A percentile compares a stretch with the other conserved stretches of the same genome.
Evolutionary conservation across 345 rosid species (phyloP).

Genomic region (Citrus unshiu): DNA sequence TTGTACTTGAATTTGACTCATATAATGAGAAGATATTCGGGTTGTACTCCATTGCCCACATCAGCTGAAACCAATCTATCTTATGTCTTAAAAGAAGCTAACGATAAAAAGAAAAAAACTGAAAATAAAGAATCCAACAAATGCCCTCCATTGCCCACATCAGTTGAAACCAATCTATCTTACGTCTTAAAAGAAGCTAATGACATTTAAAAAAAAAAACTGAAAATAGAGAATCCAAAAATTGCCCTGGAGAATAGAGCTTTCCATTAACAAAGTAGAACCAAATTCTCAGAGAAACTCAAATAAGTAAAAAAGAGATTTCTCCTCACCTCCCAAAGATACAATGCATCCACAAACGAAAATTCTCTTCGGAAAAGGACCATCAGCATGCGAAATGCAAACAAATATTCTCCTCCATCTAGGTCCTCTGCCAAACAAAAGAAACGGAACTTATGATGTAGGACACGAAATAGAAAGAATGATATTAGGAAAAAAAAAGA

Average conservation of each 20-base stretch:
- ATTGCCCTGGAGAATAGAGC: slow-evolving; percentile 4
- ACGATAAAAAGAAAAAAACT: not conserved
- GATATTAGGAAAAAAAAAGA: not conserved
- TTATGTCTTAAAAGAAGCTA: slow-evolving; percentile 24
- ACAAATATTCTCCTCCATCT: slow-evolving; percentile 88
- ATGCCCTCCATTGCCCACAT: not conserved
- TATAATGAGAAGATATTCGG: slow-evolving; percentile 68
- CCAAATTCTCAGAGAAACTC: not conserved
- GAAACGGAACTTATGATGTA: not conserved
- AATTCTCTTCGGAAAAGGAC: slow-evolving; percentile 96
- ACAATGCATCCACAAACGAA: slow-evolving; percentile 75
- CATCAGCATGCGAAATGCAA: slow-evolving; percentile 96
- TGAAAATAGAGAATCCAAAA: slow-evolving; percentile 9
- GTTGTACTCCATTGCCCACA: slow-evolving; percentile 98
- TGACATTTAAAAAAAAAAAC: not conserved
- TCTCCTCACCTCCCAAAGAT: slow-evolving; percentile 93
- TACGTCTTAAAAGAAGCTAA: slow-evolving; percentile 23
- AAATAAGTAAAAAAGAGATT: not conserved
- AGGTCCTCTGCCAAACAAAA: slow-evolving; percentile 63
- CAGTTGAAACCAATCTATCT: slow-evolving; percentile 14
- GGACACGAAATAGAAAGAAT: not conserved
- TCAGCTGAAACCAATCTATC: slow-evolving; percentile 60
- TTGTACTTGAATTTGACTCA: slow-evolving; percentile 31
- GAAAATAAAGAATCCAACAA: slow-evolving; percentile 13
- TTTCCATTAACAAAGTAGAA: not conserved